These are phyloP conservation scores for Tephrocybe rancida DNA, from an alignment of 768 basidiomycete genomes.

Conservation along the genomic window DNA sequence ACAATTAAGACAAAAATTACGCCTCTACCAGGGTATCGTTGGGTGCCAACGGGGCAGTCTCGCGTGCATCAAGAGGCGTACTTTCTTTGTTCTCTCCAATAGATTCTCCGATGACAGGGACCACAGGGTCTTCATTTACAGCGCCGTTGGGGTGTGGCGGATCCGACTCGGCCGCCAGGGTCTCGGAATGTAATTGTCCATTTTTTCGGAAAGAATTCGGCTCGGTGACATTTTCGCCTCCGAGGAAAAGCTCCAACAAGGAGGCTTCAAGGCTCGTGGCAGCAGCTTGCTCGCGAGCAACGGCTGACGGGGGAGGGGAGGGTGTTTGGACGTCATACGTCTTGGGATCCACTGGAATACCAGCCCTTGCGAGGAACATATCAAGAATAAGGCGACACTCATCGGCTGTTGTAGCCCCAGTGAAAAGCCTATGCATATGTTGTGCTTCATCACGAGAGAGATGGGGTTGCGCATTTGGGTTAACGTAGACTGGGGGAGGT, in stretches of 20 bases:
- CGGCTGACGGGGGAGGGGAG: conserved; percentile 37
- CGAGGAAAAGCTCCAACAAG: conserved; percentile 51
- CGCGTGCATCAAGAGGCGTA: neutral
- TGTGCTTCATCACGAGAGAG: conserved; percentile 50
- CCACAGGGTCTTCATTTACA: neutral
- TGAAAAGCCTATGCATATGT: conserved; percentile 70
- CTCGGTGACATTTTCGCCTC: conserved; percentile 20
- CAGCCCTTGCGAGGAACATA: conserved; percentile 73
- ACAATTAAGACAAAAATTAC: neutral
- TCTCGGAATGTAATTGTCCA: conserved; percentile 3
- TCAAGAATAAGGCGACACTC: conserved; percentile 88
- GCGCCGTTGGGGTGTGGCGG: neutral
- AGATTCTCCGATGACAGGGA: too few species aligned
- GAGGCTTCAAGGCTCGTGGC: conserved; percentile 43
- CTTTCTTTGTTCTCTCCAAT: neutral
- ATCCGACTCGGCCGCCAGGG: neutral
- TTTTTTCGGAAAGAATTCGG: conserved; percentile 12
- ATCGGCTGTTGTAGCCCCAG: conserved; percentile 69
- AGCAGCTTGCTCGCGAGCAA: conserved; percentile 7
- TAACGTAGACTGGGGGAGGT: conserved; percentile 18
- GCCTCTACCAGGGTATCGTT: conserved; percentile 10
- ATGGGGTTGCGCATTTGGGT: conserved; percentile 16
- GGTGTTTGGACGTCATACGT: conserved; percentile 32
- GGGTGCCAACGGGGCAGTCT: neutral
- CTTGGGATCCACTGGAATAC: conserved; percentile 37